phyloP scores from a whole-genome alignment of 768 basidiomycete genomes.

The Lentinula sp. region DNA sequence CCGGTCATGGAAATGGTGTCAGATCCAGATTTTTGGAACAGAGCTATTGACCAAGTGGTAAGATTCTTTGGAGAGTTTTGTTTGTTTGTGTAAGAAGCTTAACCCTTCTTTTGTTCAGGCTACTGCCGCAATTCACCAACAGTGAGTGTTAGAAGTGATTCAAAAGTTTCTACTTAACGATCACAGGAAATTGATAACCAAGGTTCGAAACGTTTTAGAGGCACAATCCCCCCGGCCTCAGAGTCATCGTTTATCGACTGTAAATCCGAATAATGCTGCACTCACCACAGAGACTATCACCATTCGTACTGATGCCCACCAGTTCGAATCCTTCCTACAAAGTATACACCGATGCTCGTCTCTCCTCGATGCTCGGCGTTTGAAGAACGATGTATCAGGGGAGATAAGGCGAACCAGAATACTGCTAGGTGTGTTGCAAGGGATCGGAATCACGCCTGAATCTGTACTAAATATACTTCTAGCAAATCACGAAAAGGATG shows the following conservation, averaged over 20 bases:
- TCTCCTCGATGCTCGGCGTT: constrained; percentile 78
- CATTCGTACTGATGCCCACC: constrained; percentile 69
- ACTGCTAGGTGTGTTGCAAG: constrained; percentile 48
- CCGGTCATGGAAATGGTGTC: constrained; percentile 90
- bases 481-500: constrained; percentile 85
- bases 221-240: constrained; percentile 62
- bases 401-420: constrained; percentile 81
- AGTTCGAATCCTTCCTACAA: constrained; percentile 88
- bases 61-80: constrained; percentile 22
- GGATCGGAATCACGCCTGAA: background rate
- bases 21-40: constrained; percentile 98
- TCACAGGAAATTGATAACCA: constrained; percentile 73
- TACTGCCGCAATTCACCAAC: constrained; percentile 47
- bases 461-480: background rate
- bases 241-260: constrained; percentile 29
- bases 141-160: constrained; percentile 22
- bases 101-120: constrained; percentile 24
- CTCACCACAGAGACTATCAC: constrained; percentile 68
- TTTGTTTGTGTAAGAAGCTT: background rate
- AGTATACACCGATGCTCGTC: constrained; percentile 81
- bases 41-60: constrained; percentile 86
- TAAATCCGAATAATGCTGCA: constrained; percentile 16
- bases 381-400: constrained; percentile 90
- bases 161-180: constrained; percentile 4
- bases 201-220: constrained; percentile 80